A percentile compares a stretch with the other conserved stretches of the same genome.
These are phyloP conservation scores for Penicillium psychrofluorescens DNA, from an alignment of 495 filamentous ascomycete genomes.

Conservation along the genomic window DNA sequence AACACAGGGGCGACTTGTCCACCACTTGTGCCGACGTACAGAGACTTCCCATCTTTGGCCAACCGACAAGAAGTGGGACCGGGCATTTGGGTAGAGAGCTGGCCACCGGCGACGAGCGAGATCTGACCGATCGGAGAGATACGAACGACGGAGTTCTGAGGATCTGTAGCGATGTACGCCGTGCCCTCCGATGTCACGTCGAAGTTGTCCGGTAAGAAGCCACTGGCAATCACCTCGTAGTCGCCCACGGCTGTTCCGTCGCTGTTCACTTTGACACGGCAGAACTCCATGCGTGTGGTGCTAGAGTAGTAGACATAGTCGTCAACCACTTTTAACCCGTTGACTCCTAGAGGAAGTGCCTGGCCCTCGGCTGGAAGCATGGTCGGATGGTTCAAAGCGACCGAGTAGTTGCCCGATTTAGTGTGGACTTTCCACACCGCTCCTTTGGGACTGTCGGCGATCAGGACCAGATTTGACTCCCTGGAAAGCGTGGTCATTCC, in stretches of 20 bases:
- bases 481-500: constrained; percentile 26
- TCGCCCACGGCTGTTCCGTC: constrained; percentile 17
- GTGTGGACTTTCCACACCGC: constrained; percentile 26
- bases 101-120: constrained; percentile 17
- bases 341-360: constrained; percentile 27
- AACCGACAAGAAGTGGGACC: constrained; percentile 20
- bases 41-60: constrained; percentile 12
- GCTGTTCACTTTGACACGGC: constrained; percentile 21
- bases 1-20: constrained; percentile 20
- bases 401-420: constrained; percentile 20
- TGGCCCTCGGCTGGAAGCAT: constrained; percentile 14
- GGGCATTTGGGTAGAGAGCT: constrained; percentile 18
- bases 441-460: constrained; percentile 33
- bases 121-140: constrained; percentile 18
- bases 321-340: constrained; percentile 23
- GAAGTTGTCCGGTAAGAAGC: constrained; percentile 25
- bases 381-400: constrained; percentile 22
- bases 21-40: constrained; percentile 25
- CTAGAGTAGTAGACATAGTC: constrained; percentile 35
- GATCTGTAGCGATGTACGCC: constrained; percentile 27
- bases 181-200: constrained; percentile 26
- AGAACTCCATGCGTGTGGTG: constrained; percentile 22
- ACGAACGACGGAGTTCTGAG: constrained; percentile 19
- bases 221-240: constrained; percentile 23
- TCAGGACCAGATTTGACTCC: constrained; percentile 20